Base-by-base conservation (phyloP, 202 grass and related monocot species). In the Cymbopogon flexuosus region DNA sequence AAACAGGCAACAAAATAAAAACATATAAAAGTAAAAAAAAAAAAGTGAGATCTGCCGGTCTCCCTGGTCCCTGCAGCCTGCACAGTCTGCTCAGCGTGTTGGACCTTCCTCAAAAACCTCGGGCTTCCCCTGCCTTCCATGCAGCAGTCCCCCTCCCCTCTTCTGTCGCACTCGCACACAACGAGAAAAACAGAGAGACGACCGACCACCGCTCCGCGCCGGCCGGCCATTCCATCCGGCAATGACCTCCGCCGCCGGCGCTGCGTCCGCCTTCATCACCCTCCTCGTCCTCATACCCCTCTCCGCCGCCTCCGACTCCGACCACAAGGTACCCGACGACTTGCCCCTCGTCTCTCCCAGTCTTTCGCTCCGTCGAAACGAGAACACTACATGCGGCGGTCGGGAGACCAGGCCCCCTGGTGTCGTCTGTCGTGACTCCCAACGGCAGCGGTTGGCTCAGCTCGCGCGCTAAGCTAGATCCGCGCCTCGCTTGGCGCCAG, bases 291-390 rank as follows among this genome's bases (percentile, higher is more conserved):
- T 33, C 31, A 1, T 33, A 33, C 31, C 88, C 43, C 43, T 76
- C 36, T 72, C 85, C 67, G 42, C 59, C 79, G 91, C 94, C 29
- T 94, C 89, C 21, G 89, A 97, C 78, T 94, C 89, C 73, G 88
- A 94, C 83, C 91, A 97, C 86, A 97, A 94, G 91, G 94, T 93
- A 86, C 79, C 16, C 13, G 14, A 36, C 23, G 68, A 5, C 30
- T 18, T 49, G 9, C 33, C 5, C 40, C 6, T 4, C 76, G 6
- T 52, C 39, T 34, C 81, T 33, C 31, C 1, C 37, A 22, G n/a
- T n/a, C 13, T 31, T 65, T 77, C 45, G 3, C 52, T 68, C 34
- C 23, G 22, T 34, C 19, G 36, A n/a, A 19, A 45, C 18, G 40
- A 36, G 36, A 13, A 10, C 41, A 10, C 24, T 22, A 22, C 72